A percentile compares a stretch with the other conserved stretches of the same genome.
phyloP scores from a whole-genome alignment of 2,329 filamentous ascomycete species.

The Penicillium sp. region DNA sequence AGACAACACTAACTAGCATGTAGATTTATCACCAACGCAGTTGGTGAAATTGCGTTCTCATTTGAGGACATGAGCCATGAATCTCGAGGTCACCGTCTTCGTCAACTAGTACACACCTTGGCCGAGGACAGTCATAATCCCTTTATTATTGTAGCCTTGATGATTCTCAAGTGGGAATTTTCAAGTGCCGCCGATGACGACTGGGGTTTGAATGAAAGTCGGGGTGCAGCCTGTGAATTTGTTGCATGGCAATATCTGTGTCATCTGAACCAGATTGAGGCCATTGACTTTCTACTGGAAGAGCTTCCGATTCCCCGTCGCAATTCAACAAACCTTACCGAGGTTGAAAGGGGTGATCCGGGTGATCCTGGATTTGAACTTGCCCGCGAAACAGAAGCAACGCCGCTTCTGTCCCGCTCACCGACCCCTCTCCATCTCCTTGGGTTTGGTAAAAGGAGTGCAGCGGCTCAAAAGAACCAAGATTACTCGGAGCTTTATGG shows the following conservation, averaged over 20 bases:
- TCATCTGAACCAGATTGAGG: conserved; percentile 56
- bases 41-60: conserved; percentile 43
- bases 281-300: conserved; percentile 58
- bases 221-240: conserved; percentile 60
- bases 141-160: conserved; percentile 48
- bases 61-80: conserved; percentile 48
- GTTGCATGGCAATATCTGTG: conserved; percentile 64
- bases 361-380: conserved; percentile 17
- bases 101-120: conserved; percentile 40
- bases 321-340: conserved; percentile 17
- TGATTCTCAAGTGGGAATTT: conserved; percentile 61
- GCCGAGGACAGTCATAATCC: conserved; percentile 46
- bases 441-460: conserved; percentile 37
- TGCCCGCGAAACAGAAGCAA: conserved; percentile 15
- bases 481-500: conserved; percentile 43
- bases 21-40: conserved; percentile 42
- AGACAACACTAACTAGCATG: conserved; percentile 1
- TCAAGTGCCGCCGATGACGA: conserved; percentile 52
- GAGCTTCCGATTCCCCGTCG: conserved; percentile 44
- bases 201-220: conserved; percentile 56
- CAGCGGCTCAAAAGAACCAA: conserved; percentile 42
- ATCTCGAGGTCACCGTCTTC: conserved; percentile 37
- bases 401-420: conserved; percentile 31
- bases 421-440: conserved; percentile 24
- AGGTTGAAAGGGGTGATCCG: conserved; percentile 23